These are phyloP conservation scores for Cyberlindnera samutprakarnensis DNA, from an alignment of 805 yeast genomes.

Conservation along the genomic window DNA sequence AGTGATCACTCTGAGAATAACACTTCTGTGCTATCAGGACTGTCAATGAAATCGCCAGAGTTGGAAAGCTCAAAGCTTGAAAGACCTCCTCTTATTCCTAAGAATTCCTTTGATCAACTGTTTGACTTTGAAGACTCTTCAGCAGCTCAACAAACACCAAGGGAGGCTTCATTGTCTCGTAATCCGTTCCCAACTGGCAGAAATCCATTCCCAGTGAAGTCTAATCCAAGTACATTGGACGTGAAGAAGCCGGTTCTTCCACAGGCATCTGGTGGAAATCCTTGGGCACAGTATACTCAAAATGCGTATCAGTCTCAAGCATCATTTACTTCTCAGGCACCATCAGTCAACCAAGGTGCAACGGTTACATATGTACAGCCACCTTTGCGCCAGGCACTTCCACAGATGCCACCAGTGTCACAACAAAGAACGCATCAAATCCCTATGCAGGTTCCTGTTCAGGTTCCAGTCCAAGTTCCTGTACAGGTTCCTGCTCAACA, in stretches of 20 bases:
- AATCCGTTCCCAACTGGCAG: constrained; percentile 18
- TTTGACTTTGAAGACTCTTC: constrained; percentile 10
- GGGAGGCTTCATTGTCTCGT: no score
- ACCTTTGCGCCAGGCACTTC: not conserved
- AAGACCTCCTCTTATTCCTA: constrained; percentile 2
- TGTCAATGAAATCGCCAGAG: no score
- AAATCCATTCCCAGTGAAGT: constrained; percentile 14
- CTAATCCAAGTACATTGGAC: constrained; percentile 3
- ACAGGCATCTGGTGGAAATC: constrained; percentile 16
- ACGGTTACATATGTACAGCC: not conserved
- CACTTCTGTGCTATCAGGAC: no score
- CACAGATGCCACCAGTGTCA: constrained; percentile 2
- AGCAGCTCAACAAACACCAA: no score
- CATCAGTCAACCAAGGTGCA: not conserved
- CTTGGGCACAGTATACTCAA: constrained; percentile 9
- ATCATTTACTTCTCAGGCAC: not conserved
- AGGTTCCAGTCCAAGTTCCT: not conserved
- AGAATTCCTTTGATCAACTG: constrained; percentile 15
- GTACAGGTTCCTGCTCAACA: not conserved
- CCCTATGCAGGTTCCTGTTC: not conserved
- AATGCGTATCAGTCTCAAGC: not conserved
- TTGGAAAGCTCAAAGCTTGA: not conserved
- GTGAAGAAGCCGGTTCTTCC: constrained; percentile 6
- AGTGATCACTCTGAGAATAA: no score
- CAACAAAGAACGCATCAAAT: not conserved